Evolutionary conservation across 2,329 filamentous ascomycete genomes (phyloP), one percentile per base, ranked within the genome.

Genomic region (Fusarium xyrophilum): DNA sequence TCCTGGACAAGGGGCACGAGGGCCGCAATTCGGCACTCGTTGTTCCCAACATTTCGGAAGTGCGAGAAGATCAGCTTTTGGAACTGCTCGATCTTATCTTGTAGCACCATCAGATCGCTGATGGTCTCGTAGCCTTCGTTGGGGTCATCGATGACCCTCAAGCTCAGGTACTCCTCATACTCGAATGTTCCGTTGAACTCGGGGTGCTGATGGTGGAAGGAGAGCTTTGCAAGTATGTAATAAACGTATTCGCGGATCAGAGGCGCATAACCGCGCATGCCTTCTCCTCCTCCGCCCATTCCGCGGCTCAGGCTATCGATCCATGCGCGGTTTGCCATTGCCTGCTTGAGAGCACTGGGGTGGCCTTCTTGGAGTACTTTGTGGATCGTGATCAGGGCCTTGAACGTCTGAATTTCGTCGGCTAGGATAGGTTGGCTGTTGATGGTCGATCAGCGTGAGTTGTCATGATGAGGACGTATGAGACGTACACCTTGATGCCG

Each of bases 141-240:
- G 7, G 96, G 96, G 79, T 99, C 96, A 79, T 98, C 97, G 82
- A 97, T 98, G 30, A 93, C 93, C 83, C 97, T 98, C 78, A 99
- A 84, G 77, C 93, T 97, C 78, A 98, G 94, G 79, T 99, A 99
- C 79, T 99, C 96, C 82, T 98, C 95, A 77, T 99, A 99, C 78
- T 99, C 96, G 76, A 99, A 99, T 3, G 95, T 93, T 63, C 95
- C 96, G 80, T 99, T 99, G 84, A 99, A 99, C 79, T 98, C 95
- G 21, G 93, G 93, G 77, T 99, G 96, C 72, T 97, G 92, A 67
- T 96, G 89, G 81, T 99, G 96, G 81, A 99, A 99, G n/a, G 89
- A 89, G 63, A 99, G 86, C 83, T 99, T 99, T 51, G 95, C 92
- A 65, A 97, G 88, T 40, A 99, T 86, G 81, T 94, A 99, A 81